Percentiles rank a stretch among this genome's conserved stretches.
Evolutionary conservation across 345 rosid species (phyloP).

Genomic region (Citrus cavaleriei): DNA sequence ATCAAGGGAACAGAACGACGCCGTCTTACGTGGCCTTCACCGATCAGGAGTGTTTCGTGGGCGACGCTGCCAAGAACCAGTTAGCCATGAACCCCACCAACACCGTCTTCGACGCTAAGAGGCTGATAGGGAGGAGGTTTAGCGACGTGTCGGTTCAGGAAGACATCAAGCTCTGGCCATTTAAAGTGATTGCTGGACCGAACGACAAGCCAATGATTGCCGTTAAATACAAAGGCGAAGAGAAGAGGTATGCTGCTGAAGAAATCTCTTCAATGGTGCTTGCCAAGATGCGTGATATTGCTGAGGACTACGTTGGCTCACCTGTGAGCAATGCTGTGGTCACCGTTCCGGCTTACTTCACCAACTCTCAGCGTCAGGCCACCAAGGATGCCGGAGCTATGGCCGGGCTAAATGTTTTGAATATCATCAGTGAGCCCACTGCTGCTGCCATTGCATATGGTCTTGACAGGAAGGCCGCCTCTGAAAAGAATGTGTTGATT

Average conservation of each 20-base stretch:
- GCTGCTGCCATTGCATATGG: conserved; percentile 55
- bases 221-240: conserved; percentile 46
- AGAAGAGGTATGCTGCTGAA: conserved; percentile 54
- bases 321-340: conserved; percentile 38
- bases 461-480: conserved; percentile 39
- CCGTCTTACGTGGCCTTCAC: conserved; percentile 53
- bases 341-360: conserved; percentile 47
- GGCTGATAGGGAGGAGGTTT: conserved; percentile 59
- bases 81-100: conserved; percentile 53
- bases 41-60: conserved; percentile 40
- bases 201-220: conserved; percentile 58
- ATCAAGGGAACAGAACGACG: conserved; percentile 47
- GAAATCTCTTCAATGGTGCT: conserved; percentile 69
- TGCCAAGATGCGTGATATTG: conserved; percentile 60
- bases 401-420: conserved; percentile 35
- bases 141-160: conserved; percentile 51
- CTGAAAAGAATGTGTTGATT: conserved; percentile 42
- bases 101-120: conserved; percentile 46
- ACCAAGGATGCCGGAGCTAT: conserved; percentile 41
- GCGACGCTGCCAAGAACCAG: conserved; percentile 55
- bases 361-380: conserved; percentile 45
- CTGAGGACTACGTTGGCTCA: conserved; percentile 47
- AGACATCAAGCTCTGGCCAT: conserved; percentile 55
- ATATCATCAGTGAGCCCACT: conserved; percentile 38
- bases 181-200: conserved; percentile 46